A percentile compares a stretch with the other conserved stretches of the same genome.
Conservation (phyloP, 202 grass and related monocot genomes). For the Eragrostis tef region DNA sequence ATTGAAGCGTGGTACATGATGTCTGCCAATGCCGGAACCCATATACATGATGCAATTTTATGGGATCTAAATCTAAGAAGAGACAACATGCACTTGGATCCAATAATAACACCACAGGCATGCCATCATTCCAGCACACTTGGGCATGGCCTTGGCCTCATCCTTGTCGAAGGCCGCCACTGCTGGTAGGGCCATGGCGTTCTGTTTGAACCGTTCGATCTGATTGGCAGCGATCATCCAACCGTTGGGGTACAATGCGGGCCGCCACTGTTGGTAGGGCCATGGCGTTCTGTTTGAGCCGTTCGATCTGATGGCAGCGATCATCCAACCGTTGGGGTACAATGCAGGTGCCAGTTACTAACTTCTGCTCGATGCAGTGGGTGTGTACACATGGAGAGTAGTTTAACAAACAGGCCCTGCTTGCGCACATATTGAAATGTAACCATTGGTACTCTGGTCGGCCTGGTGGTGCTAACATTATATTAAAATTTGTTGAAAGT, state of each 20-base stretch:
- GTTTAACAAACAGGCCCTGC: not conserved
- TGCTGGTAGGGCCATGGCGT: not conserved
- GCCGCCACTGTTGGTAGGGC: not conserved
- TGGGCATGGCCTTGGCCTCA: constrained; percentile 18
- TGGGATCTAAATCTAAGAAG: not conserved
- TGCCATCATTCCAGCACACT: constrained; percentile 20
- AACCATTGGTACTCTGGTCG: not conserved
- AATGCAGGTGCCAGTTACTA: not conserved
- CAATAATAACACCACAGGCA: constrained; percentile 24
- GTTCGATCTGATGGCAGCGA: not conserved
- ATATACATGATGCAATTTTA: not conserved
- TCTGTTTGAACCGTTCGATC: too few species aligned
- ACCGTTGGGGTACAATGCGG: not conserved
- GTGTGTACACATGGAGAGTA: not conserved
- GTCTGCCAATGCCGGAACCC: not conserved
- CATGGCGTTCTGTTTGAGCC: not conserved
- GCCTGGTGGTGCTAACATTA: not conserved
- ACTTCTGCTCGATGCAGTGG: not conserved
- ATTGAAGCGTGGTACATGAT: not conserved
- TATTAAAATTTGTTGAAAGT: not conserved
- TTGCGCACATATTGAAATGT: not conserved
- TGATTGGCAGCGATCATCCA: not conserved
- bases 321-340: not conserved
- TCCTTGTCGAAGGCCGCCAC: not conserved
- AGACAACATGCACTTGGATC: constrained; percentile 26